Conservation (phyloP, 1,284 basidiomycete species). For the Trametes pubescens region DNA sequence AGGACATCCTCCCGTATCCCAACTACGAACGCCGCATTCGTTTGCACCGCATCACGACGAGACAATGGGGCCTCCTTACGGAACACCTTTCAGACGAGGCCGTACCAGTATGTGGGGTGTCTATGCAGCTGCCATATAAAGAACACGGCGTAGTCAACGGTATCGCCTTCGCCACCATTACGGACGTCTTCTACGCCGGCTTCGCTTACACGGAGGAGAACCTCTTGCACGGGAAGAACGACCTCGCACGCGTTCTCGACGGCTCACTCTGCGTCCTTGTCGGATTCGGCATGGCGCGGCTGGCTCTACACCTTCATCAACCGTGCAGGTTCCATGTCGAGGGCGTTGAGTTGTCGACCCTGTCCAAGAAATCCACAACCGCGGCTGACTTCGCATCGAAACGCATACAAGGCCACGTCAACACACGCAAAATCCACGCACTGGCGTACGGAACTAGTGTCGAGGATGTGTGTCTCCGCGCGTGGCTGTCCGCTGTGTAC, state of each 20-base stretch:
- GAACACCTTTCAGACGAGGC: slow-evolving; percentile 11
- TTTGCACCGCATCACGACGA: background rate
- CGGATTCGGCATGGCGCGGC: slow-evolving; percentile 26
- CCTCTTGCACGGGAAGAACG: background rate
- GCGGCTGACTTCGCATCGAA: slow-evolving; percentile 18
- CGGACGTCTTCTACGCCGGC: slow-evolving; percentile 20
- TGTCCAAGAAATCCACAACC: slow-evolving; percentile 11
- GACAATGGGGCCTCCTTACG: slow-evolving; percentile 3
- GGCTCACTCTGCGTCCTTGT: slow-evolving; percentile 6
- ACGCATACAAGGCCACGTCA: background rate
- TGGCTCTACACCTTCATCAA: slow-evolving; percentile 22
- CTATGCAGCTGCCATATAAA: slow-evolving; percentile 10
- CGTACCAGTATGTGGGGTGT: slow-evolving; percentile 16
- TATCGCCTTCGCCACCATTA: slow-evolving; percentile 20
- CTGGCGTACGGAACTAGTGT: slow-evolving; percentile 15
- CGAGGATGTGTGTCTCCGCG: slow-evolving; percentile 21
- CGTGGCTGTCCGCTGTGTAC: slow-evolving; percentile 23
- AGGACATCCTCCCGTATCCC: background rate
- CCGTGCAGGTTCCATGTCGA: slow-evolving; percentile 11
- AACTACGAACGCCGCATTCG: background rate
- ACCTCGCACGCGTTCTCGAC: slow-evolving; percentile 5
- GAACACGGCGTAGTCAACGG: slow-evolving; percentile 10
- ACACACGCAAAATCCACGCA: slow-evolving; percentile 8
- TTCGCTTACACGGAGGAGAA: background rate
- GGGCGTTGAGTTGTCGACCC: slow-evolving; percentile 23